These are phyloP conservation scores for Vitis riparia DNA, from an alignment of 164 flowering plant genomes.

Conservation along the genomic window DNA sequence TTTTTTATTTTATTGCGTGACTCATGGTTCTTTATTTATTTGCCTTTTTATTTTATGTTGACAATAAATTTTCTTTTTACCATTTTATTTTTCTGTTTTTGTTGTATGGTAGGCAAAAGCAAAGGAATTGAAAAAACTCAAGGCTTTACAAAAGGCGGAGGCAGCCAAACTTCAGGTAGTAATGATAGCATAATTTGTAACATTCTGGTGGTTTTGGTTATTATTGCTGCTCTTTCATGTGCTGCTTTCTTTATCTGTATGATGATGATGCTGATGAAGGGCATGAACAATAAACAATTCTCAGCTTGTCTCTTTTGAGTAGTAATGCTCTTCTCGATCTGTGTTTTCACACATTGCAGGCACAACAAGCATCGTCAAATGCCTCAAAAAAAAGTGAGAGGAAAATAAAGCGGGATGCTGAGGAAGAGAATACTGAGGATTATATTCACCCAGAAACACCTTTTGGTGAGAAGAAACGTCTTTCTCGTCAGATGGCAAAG, in stretches of 20 bases:
- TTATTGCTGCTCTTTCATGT: background rate
- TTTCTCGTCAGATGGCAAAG: constrained; percentile 84
- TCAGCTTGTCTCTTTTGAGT: background rate
- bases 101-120: constrained; percentile 62
- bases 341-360: constrained; percentile 30
- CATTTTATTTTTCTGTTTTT: background rate
- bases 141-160: constrained; percentile 72
- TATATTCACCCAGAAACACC: constrained; percentile 81
- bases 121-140: constrained; percentile 75
- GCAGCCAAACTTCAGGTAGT: constrained; percentile 61
- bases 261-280: background rate
- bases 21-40: background rate
- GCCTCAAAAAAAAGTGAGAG: constrained; percentile 61
- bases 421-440: constrained; percentile 70
- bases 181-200: background rate
- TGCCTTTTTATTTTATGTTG: background rate
- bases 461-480: constrained; percentile 75
- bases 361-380: constrained; percentile 50
- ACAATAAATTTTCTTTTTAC: background rate
- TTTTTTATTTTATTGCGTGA: no score
- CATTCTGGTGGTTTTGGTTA: background rate
- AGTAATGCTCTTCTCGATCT: background rate
- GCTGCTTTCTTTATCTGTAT: background rate
- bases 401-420: constrained; percentile 47
- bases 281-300: no score